Percentiles rank a stretch among this genome's conserved stretches.
Evolutionary conservation across 2,329 filamentous ascomycete species (phyloP).

Genomic region (Cephalotrichum gorgonifer): DNA sequence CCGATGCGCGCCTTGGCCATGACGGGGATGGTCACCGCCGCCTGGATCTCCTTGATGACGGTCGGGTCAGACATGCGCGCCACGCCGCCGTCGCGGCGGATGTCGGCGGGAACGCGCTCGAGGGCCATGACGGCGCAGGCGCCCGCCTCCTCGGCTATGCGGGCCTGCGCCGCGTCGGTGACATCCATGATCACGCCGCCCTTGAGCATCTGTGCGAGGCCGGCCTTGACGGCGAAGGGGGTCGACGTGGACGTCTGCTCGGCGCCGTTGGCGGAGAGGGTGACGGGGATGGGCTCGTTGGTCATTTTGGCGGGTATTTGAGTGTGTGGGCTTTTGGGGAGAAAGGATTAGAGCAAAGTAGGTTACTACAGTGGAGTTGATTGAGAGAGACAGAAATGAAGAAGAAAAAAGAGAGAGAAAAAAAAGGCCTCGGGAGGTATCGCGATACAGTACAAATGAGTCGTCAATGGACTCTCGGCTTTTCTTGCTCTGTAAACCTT

Average conservation of each 20-base stretch:
- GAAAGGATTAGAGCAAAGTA: background rate
- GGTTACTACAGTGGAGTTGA: no score
- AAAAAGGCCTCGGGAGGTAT: no score
- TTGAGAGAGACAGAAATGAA: no score
- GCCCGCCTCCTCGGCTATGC: constrained; percentile 94
- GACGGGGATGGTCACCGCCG: constrained; percentile 89
- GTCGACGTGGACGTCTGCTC: constrained; percentile 12
- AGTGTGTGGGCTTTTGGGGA: background rate
- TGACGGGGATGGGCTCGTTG: constrained; percentile 1
- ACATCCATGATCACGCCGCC: constrained; percentile 99
- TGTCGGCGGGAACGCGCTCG: constrained; percentile 94
- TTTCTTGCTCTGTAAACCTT: no score
- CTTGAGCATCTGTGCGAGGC: constrained; percentile 95
- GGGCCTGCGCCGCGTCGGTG: constrained; percentile 83
- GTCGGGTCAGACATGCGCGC: constrained; percentile 92
- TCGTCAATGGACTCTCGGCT: no score
- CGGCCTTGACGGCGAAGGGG: constrained; percentile 85
- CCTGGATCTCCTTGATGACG: constrained; percentile 94
- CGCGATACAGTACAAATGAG: no score
- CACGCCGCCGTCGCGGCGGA: constrained; percentile 83
- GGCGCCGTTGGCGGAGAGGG: constrained; percentile 8
- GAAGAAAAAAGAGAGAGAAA: no score
- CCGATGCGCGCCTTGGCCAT: constrained; percentile 99
- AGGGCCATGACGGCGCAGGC: constrained; percentile 97
- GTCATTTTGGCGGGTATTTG: background rate